Percentiles rank a stretch among this genome's conserved stretches.
Conservation (phyloP, 2,329 filamentous ascomycete species). For the Nemania serpens region DNA sequence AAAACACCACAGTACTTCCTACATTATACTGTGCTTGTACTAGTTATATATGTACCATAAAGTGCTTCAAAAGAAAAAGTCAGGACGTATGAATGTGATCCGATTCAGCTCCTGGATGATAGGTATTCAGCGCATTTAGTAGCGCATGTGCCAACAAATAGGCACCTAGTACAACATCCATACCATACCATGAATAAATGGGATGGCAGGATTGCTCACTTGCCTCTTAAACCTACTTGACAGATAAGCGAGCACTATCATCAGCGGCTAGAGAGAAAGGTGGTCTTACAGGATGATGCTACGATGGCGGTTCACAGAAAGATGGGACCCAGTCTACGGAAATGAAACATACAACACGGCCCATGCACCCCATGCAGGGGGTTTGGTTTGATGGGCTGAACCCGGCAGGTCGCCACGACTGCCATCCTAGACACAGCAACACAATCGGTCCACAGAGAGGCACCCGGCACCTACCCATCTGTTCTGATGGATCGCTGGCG, state of each 20-base stretch:
- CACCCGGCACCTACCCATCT: background rate
- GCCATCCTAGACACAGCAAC: slow-evolving; percentile 12
- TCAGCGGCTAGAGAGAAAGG: no score
- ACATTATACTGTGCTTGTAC: no score
- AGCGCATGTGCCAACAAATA: no score
- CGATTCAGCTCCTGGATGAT: no score
- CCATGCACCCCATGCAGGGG: slow-evolving; percentile 25
- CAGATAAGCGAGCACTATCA: no score
- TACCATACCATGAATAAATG: background rate
- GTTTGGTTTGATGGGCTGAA: slow-evolving; percentile 4
- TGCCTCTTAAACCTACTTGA: background rate
- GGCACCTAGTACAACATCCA: no score
- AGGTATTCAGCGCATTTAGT: no score
- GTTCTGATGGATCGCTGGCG: slow-evolving; percentile 4
- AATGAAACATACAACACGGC: slow-evolving; percentile 26
- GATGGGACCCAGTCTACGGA: no score
- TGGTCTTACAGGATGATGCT: background rate
- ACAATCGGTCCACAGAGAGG: slow-evolving; percentile 9
- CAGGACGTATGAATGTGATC: no score
- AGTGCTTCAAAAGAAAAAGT: no score
- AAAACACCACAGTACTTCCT: no score
- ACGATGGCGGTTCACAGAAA: background rate
- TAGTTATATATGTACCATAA: no score
- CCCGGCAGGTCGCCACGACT: slow-evolving; percentile 11
- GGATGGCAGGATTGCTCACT: slow-evolving; percentile 4